Base-by-base conservation (phyloP, 2,329 filamentous ascomycete genomes). In the Monosporascus ibericus region DNA sequence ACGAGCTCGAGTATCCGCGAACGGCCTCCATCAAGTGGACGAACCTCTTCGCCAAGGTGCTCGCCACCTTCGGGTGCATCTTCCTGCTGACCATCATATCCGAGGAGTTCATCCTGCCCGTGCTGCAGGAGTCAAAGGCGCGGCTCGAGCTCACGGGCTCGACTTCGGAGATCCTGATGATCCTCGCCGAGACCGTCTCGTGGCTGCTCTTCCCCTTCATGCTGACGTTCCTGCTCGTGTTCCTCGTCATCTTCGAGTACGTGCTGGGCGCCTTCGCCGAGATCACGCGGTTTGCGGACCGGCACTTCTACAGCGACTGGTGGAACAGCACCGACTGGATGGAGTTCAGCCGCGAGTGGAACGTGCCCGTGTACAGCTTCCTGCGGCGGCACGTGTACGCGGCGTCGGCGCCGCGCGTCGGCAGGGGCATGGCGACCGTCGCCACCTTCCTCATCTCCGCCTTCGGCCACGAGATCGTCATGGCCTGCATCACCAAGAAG, bases 401-500 rank as follows among this genome's bases (percentile, higher is more conserved):
- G 52, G 91, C 91, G 2, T 88, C 86, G 14, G 79, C 88, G 9
- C 83, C 85, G 14, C 84, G 87, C 60, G 85, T 95, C 63, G 92
- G 90, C 20, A 84, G 85, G 52, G 78, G 81, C 17, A 77, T 87
- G 52, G 92, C 94, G 25, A 97, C 92, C 25, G 73, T 91, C 55
- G 88, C 96, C 60, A 97, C 94, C 0, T 97, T 99, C 66, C 73
- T 97, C 52, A 87, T 97, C 63, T 92, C 86, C 54, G 90, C 94
- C 37, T 67, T 95, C 22, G 91, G 90, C 17, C 94, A 97, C 67
- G 94, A 99, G 71, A 80, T 99, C 52, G 89, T 99, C 63, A 95
- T 99, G 88, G 91, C 88, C 7, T 97, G 92, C 69, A 97, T 99
- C 68, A 96, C 92, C 25, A 92, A 96, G 77, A 97, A 99, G 75